Conservation (phyloP, 768 basidiomycete genomes). For the Hebeloma cylindrosporum region DNA sequence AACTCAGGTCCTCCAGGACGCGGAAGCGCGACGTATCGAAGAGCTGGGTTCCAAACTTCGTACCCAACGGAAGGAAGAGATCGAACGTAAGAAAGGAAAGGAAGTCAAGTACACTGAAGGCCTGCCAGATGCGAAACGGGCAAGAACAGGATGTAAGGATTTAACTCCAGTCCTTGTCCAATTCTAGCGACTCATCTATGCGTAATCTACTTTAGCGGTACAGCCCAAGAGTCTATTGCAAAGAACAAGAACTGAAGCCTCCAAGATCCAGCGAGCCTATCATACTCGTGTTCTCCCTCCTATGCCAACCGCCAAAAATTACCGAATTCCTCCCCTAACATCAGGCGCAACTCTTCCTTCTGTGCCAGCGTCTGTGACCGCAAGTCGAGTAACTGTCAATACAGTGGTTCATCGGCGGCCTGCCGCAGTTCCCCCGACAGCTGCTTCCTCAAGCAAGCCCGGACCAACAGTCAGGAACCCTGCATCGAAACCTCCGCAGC, state of each 20-base stretch:
- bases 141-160: slow-evolving; percentile 52
- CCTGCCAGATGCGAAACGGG: slow-evolving; percentile 65
- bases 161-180: slow-evolving; percentile 12
- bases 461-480: slow-evolving; percentile 12
- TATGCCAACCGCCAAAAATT: slow-evolving; percentile 47
- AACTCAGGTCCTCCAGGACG: slow-evolving; percentile 57
- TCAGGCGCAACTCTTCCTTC: slow-evolving; percentile 35
- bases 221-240: slow-evolving; percentile 73
- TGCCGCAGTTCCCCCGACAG: slow-evolving; percentile 13
- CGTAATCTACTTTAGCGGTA: slow-evolving; percentile 33
- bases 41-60: slow-evolving; percentile 62
- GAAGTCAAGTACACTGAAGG: slow-evolving; percentile 75
- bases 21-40: slow-evolving; percentile 65
- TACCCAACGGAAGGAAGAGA: slow-evolving; percentile 64
- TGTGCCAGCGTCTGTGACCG: slow-evolving; percentile 29
- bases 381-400: slow-evolving; percentile 52
- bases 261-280: slow-evolving; percentile 63
- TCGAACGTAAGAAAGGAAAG: slow-evolving; percentile 73
- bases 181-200: slow-evolving; percentile 17
- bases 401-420: slow-evolving; percentile 44
- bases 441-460: slow-evolving; percentile 17
- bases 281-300: slow-evolving; percentile 53
- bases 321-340: slow-evolving; percentile 40
- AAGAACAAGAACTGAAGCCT: slow-evolving; percentile 72
- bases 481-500: slow-evolving; percentile 13